phyloP scores from a whole-genome alignment of 1,284 basidiomycete genomes.

The Sporisorium exsertum region DNA sequence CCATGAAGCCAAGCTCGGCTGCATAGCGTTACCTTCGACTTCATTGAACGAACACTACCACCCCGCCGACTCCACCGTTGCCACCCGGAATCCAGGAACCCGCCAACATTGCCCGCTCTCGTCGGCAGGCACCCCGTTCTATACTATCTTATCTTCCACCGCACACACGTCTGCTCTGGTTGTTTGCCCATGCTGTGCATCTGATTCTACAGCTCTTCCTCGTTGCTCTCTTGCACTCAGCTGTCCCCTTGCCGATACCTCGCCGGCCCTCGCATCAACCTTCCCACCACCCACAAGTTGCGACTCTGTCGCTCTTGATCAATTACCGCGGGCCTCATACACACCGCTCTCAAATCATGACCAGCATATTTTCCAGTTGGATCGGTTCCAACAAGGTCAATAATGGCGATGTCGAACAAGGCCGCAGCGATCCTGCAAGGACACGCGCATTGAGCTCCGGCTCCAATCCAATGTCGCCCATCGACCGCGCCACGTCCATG shows the following conservation, averaged over 20 bases:
- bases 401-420: constrained; percentile 26
- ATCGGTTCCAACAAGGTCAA: constrained; percentile 37
- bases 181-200: neutral
- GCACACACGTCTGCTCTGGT: neutral
- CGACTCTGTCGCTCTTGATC: neutral
- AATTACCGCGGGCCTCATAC: neutral
- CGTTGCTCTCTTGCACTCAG: neutral
- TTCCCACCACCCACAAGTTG: neutral
- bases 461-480: constrained; percentile 36
- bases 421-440: constrained; percentile 23
- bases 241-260: neutral
- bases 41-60: neutral
- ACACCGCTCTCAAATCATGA: constrained; percentile 13
- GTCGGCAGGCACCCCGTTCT: neutral
- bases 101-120: neutral
- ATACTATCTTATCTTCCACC: neutral
- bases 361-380: constrained; percentile 44
- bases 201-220: constrained; percentile 1
- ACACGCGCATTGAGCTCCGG: constrained; percentile 22
- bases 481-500: constrained; percentile 47
- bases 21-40: neutral
- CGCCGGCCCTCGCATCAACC: neutral
- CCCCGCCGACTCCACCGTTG: neutral
- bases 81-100: neutral
- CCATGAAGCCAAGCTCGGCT: neutral